These are phyloP conservation scores for Mollisiaceae sp. DNA, from an alignment of 2,329 filamentous ascomycete species.

Conservation along the genomic window DNA sequence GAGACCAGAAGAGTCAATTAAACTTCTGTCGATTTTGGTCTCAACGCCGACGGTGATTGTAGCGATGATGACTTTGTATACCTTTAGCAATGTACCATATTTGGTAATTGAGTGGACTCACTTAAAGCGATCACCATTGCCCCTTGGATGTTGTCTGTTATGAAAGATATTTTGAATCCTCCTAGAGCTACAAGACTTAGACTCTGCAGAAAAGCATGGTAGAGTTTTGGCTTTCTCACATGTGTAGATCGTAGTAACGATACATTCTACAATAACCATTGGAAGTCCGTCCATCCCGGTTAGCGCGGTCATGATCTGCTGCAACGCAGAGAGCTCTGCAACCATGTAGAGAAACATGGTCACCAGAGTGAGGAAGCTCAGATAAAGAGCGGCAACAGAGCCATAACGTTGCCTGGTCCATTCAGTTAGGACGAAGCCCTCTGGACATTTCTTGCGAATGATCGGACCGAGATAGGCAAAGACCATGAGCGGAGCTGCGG, in stretches of 20 bases:
- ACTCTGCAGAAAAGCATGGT: background rate
- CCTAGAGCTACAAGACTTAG: conserved; percentile 62
- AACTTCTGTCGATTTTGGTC: conserved; percentile 70
- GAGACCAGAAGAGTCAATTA: conserved; percentile 72
- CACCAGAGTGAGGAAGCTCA: conserved; percentile 78
- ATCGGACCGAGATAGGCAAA: conserved; percentile 78
- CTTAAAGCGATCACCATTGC: conserved; percentile 74
- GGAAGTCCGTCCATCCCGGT: conserved; percentile 78
- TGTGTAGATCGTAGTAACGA: conserved; percentile 82
- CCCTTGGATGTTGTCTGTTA: conserved; percentile 83
- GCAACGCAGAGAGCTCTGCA: conserved; percentile 78
- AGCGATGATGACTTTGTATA: conserved; percentile 64
- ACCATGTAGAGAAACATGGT: conserved; percentile 90
- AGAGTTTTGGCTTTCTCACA: conserved; percentile 53
- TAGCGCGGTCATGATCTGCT: conserved; percentile 76
- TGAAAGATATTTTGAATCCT: conserved; percentile 82
- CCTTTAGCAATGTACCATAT: background rate
- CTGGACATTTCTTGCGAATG: conserved; percentile 79
- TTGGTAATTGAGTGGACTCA: conserved; percentile 23
- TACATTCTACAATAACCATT: conserved; percentile 77
- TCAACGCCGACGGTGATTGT: conserved; percentile 79
- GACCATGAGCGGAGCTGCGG: conserved; percentile 72
- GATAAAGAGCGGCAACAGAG: conserved; percentile 68
- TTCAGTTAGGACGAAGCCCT: conserved; percentile 84
- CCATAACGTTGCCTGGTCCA: conserved; percentile 85